Evolutionary conservation across 2,329 filamentous ascomycete genomes (phyloP), one percentile per base, ranked within the genome.

Genomic region (Macroventuria anomochaeta): DNA sequence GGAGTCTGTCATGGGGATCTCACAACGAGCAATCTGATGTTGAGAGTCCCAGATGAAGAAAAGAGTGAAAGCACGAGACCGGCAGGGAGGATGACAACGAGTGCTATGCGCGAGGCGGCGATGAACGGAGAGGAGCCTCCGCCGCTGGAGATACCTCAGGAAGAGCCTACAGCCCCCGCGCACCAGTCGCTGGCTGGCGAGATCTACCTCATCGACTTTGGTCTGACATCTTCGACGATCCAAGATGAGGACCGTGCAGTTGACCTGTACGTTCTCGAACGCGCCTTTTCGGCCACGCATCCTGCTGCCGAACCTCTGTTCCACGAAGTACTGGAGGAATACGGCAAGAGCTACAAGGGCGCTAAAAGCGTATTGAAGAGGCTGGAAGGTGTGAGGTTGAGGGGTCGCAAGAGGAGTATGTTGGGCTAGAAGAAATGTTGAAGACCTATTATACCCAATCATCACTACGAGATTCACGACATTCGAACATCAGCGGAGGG

Each of bases 321-420:
- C 63, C 77, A 81, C 26, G 85, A 89, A 65, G 81, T 97, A 17
- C 77, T 97, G 17, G 80, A 83, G 50, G 88, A 85, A 2, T 99
- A 99, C 77, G 83, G 79, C 44, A 81, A 83, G 61, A 85, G 83
- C 28, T 93, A 89, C 70, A 92, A 91, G 77, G 89, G 89, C 13
- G 89, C 90, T 0, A 83, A 79, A 52, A 79, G 84, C 17, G 91
- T 93, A 18, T 75, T 99, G 71, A 91, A 85, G 78, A 89, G 88
- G 73, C 76, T 99, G 57, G 92, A 96, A 72, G 93, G 96, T 61
- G 95, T 99, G 39, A 85, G 95, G 71, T 86, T 96, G 87, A 87
- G 95, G 73, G 95, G 95, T 3, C 83, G 95, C 72, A 99, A 99
- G 84, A 88, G 91, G 76, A 97, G 92, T 74, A 99, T 99, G 95